These are phyloP conservation scores for Penicillium pulvis DNA, from an alignment of 495 filamentous ascomycete species.

Conservation along the genomic window DNA sequence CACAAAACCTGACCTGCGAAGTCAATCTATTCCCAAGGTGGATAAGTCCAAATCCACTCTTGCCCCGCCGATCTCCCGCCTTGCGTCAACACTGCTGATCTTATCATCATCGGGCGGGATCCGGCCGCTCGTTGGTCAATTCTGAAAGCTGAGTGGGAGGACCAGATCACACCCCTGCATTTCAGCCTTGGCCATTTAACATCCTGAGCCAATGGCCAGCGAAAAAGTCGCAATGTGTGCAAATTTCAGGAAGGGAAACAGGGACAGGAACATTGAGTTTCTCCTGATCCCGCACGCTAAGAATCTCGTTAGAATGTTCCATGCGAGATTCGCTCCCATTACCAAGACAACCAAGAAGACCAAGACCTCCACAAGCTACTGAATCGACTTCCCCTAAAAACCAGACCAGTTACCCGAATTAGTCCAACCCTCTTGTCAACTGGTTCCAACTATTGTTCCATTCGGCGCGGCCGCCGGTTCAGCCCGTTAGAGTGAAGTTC, in stretches of 20 bases:
- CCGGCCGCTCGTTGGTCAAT: neutral
- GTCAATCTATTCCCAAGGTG: slow-evolving; percentile 1
- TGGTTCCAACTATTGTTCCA: neutral
- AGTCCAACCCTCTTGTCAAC: neutral
- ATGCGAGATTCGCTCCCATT: neutral
- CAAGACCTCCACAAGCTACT: neutral
- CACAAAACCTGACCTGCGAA: neutral
- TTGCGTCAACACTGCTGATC: slow-evolving; percentile 27
- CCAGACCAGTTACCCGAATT: neutral
- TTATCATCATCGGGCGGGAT: slow-evolving; percentile 6
- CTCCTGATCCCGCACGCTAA: neutral
- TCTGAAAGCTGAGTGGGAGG: neutral
- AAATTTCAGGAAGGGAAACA: neutral
- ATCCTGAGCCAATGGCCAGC: neutral
- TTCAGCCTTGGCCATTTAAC: neutral
- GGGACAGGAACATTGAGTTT: neutral
- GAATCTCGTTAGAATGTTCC: neutral
- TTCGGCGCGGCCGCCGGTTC: neutral
- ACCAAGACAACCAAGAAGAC: neutral
- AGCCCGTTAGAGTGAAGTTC: neutral
- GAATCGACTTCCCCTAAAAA: neutral
- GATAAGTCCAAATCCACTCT: slow-evolving; percentile 6
- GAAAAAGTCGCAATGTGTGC: neutral
- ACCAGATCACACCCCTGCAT: neutral
- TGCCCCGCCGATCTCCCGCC: slow-evolving; percentile 30